A percentile compares a stretch with the other conserved stretches of the same genome.
Evolutionary conservation across 805 yeast species (phyloP).

Genomic region (Schizosaccharomyces japonicus): DNA sequence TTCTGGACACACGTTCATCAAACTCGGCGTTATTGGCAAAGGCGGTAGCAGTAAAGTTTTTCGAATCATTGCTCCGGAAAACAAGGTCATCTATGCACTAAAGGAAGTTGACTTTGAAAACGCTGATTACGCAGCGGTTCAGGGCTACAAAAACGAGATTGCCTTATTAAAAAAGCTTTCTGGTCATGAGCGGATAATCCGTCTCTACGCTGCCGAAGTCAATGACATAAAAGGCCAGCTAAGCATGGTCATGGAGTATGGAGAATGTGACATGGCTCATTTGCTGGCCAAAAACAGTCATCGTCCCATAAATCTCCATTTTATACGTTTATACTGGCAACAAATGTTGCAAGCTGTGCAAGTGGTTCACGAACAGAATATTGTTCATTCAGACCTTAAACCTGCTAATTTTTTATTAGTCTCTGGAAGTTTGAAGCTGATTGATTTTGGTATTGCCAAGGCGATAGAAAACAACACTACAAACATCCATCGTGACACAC

Average conservation of each 20-base stretch:
- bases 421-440: slow-evolving; percentile 59
- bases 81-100: slow-evolving; percentile 43
- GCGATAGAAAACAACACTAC: slow-evolving; percentile 81
- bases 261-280: slow-evolving; percentile 71
- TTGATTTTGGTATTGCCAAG: slow-evolving; percentile 81
- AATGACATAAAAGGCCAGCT: slow-evolving; percentile 18
- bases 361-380: slow-evolving; percentile 69
- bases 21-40: slow-evolving; percentile 56
- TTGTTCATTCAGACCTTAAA: slow-evolving; percentile 61
- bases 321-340: slow-evolving; percentile 53
- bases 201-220: slow-evolving; percentile 50
- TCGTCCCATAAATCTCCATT: slow-evolving; percentile 37
- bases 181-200: slow-evolving; percentile 48
- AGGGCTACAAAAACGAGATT: slow-evolving; percentile 77
- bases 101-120: slow-evolving; percentile 55
- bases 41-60: slow-evolving; percentile 88
- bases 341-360: slow-evolving; percentile 63
- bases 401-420: slow-evolving; percentile 36
- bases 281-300: slow-evolving; percentile 37
- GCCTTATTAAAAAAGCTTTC: slow-evolving; percentile 39
- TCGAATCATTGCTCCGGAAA: slow-evolving; percentile 33
- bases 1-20: slow-evolving; percentile 28
- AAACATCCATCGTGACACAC: slow-evolving; percentile 70
- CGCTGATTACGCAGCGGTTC: slow-evolving; percentile 50
- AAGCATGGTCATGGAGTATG: slow-evolving; percentile 51